Evolutionary conservation across 2,329 filamentous ascomycete genomes (phyloP).

Genomic region (Fusarium fracticaudum): DNA sequence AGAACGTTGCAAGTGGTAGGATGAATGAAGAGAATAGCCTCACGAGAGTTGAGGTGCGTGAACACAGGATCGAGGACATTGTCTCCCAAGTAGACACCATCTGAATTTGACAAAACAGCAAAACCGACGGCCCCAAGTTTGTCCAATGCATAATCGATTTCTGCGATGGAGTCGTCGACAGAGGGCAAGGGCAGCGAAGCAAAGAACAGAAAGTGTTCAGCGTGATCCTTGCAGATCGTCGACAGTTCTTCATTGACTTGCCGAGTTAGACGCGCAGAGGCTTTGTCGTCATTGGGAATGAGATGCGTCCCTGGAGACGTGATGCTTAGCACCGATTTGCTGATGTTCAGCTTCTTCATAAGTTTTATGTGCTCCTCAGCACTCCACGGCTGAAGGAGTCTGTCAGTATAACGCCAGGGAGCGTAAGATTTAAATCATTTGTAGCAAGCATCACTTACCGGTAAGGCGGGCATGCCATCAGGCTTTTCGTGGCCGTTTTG

Average conservation of each 20-base stretch:
- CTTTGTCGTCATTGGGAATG: not conserved
- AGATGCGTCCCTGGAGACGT: not conserved
- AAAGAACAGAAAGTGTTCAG: not conserved
- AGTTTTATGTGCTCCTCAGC: not conserved
- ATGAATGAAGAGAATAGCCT: slow-evolving; percentile 1
- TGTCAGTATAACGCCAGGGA: not conserved
- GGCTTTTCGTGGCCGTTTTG: not conserved
- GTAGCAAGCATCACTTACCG: not conserved
- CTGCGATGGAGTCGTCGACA: not conserved
- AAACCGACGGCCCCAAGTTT: not conserved
- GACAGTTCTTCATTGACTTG: not conserved
- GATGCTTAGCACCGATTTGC: not conserved
- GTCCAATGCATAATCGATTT: slow-evolving; percentile 1
- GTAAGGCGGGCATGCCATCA: not conserved
- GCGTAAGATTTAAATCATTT: not conserved
- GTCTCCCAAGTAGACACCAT: slow-evolving; percentile 1
- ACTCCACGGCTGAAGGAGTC: not conserved
- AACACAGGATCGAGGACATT: not conserved
- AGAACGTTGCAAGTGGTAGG: not conserved
- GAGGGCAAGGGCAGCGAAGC: not conserved
- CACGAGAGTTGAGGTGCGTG: not conserved
- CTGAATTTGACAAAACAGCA: not conserved
- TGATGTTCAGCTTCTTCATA: not conserved
- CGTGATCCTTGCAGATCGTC: not conserved
- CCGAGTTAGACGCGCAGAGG: not conserved